Evolutionary conservation across 2,329 filamentous ascomycete species (phyloP).

Genomic region (Volutella citrinella): DNA sequence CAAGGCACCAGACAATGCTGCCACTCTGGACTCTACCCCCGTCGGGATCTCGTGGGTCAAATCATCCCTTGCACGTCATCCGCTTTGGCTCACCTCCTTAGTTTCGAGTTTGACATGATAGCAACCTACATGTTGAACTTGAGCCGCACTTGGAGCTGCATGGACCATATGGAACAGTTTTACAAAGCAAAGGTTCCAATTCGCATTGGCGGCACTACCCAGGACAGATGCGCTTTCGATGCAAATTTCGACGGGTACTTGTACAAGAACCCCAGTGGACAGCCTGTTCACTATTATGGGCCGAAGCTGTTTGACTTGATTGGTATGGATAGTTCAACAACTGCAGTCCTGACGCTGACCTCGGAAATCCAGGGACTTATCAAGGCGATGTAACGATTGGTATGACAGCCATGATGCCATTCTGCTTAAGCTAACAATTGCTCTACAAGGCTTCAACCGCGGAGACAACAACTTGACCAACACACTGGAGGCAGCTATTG

Average conservation of each 20-base stretch:
- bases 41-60: neutral
- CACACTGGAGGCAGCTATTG: slow-evolving; percentile 2
- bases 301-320: neutral
- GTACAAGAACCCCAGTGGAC: slow-evolving; percentile 3
- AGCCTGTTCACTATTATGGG: neutral
- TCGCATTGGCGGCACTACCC: slow-evolving; percentile 5
- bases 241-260: slow-evolving; percentile 3
- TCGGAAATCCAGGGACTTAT: too few relatives aligned
- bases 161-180: slow-evolving; percentile 1
- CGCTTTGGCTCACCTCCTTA: neutral
- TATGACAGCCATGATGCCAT: too few relatives aligned
- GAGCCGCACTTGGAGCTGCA: neutral
- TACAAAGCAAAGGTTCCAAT: slow-evolving; percentile 1
- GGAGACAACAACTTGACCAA: slow-evolving; percentile 5
- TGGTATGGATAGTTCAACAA: too few relatives aligned
- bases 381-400: too few relatives aligned
- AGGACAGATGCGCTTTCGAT: slow-evolving; percentile 3
- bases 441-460: slow-evolving; percentile 3
- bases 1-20: neutral
- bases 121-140: neutral
- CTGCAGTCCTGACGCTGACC: too few relatives aligned
- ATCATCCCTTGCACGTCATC: neutral
- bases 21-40: neutral
- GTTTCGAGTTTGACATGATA: neutral
- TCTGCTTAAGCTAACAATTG: neutral